Evolutionary conservation across 345 rosid genomes (phyloP).

Genomic region (Eucalyptus marginata): DNA sequence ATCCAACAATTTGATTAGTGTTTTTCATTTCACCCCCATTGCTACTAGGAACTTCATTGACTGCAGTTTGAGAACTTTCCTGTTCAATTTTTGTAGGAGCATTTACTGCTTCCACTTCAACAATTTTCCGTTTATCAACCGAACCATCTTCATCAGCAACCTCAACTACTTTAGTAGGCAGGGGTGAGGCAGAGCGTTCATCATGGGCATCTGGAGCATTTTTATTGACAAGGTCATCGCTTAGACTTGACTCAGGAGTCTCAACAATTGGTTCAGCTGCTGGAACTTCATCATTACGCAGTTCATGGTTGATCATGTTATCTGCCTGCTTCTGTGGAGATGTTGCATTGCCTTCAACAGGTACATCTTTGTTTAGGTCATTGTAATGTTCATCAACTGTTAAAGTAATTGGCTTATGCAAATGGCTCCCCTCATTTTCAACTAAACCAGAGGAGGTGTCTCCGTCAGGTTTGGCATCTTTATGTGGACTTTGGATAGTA

Average conservation of each 20-base stretch:
- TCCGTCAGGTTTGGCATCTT: slow-evolving; percentile 18
- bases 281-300: slow-evolving; percentile 22
- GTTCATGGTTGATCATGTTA: slow-evolving; percentile 13
- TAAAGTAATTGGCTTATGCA: slow-evolving; percentile 7
- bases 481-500: slow-evolving; percentile 12
- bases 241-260: slow-evolving; percentile 15
- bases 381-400: slow-evolving; percentile 10
- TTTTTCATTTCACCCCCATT: slow-evolving; percentile 20
- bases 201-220: slow-evolving; percentile 24
- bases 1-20: slow-evolving; percentile 22
- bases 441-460: slow-evolving; percentile 10
- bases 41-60: slow-evolving; percentile 14
- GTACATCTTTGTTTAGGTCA: slow-evolving; percentile 15
- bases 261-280: slow-evolving; percentile 9
- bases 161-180: slow-evolving; percentile 37
- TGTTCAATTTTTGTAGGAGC: slow-evolving; percentile 25
- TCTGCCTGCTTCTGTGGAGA: slow-evolving; percentile 14
- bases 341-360: not conserved
- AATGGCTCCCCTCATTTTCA: slow-evolving; percentile 27
- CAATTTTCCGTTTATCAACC: slow-evolving; percentile 11
- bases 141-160: slow-evolving; percentile 20
- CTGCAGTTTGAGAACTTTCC: slow-evolving; percentile 27
- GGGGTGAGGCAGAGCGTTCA: slow-evolving; percentile 17
- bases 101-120: slow-evolving; percentile 16
- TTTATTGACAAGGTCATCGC: slow-evolving; percentile 25